A percentile compares a stretch with the other conserved stretches of the same genome.
These are phyloP conservation scores for Carpinus fangiana DNA, from an alignment of 306 rosid species.

Conservation along the genomic window DNA sequence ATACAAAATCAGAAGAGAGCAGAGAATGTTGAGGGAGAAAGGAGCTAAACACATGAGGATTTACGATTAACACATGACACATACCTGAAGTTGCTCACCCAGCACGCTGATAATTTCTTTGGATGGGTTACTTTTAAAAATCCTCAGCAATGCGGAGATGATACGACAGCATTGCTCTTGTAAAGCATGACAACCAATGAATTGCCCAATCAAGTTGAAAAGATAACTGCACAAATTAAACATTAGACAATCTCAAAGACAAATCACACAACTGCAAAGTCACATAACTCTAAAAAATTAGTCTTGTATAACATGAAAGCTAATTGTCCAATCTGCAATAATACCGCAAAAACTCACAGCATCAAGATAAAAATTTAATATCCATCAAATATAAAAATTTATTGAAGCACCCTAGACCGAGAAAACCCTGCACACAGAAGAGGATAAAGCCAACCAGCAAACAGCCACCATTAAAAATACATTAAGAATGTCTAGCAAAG, in stretches of 20 bases:
- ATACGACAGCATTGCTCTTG: slow-evolving; percentile 78
- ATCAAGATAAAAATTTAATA: not conserved
- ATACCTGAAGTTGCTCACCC: slow-evolving; percentile 90
- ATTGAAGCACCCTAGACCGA: not conserved
- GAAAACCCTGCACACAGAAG: not conserved
- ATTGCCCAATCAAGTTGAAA: slow-evolving; percentile 79
- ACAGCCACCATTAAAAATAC: not conserved
- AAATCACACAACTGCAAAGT: not conserved
- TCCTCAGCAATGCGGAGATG: slow-evolving; percentile 53
- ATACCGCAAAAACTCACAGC: not conserved
- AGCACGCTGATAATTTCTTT: slow-evolving; percentile 58
- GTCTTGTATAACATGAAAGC: not conserved
- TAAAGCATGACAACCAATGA: slow-evolving; percentile 57
- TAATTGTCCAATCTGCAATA: not conserved
- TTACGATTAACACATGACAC: slow-evolving; percentile 5
- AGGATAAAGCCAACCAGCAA: not conserved
- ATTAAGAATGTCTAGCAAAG: not conserved
- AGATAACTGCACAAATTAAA: slow-evolving; percentile 66
- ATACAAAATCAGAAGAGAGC: slow-evolving; percentile 23
- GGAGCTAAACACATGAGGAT: not conserved
- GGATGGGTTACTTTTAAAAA: slow-evolving; percentile 42
- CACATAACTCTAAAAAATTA: not conserved
- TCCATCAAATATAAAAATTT: not conserved
- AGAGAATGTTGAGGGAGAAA: slow-evolving; percentile 8
- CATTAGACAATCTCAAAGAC: not conserved